phyloP scores from a whole-genome alignment of 2,329 filamentous ascomycete genomes.

The Xylaria hypoxylon region DNA sequence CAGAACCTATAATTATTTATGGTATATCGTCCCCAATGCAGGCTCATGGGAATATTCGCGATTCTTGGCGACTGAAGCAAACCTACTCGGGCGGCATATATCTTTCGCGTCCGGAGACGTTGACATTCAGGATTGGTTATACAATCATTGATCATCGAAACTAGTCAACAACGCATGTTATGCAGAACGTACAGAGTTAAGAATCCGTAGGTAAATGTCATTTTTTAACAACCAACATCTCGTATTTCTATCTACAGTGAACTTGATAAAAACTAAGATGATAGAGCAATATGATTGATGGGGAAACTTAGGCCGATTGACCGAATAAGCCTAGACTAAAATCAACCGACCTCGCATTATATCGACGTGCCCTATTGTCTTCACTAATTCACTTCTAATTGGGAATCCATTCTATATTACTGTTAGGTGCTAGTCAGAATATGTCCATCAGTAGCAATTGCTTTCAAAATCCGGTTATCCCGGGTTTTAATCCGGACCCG shows the following conservation, averaged over 20 bases:
- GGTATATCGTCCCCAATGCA: not conserved
- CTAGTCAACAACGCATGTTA: not conserved
- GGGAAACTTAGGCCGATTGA: slow-evolving; percentile 39
- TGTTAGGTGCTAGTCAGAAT: not conserved
- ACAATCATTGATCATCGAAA: not conserved
- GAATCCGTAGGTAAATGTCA: not conserved
- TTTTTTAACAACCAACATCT: not conserved
- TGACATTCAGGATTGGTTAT: not conserved
- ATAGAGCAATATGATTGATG: slow-evolving; percentile 40
- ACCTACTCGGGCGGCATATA: not conserved
- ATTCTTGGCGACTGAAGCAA: not conserved
- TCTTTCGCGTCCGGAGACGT: not conserved
- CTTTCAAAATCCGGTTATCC: slow-evolving; percentile 66
- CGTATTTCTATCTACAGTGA: not conserved
- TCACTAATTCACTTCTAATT: not conserved
- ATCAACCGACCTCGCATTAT: not conserved
- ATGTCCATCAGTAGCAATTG: slow-evolving; percentile 29
- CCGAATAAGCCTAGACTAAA: slow-evolving; percentile 11
- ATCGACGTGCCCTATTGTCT: not conserved
- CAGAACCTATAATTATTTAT: not conserved
- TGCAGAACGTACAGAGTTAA: not conserved
- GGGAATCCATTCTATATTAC: not conserved
- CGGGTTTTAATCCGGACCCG: slow-evolving; percentile 72
- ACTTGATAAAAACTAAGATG: not conserved
- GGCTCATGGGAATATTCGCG: not conserved